Percentiles rank a stretch among this genome's conserved stretches.
phyloP scores from a whole-genome alignment of 345 rosid species.

The Eucalyptus globulus region DNA sequence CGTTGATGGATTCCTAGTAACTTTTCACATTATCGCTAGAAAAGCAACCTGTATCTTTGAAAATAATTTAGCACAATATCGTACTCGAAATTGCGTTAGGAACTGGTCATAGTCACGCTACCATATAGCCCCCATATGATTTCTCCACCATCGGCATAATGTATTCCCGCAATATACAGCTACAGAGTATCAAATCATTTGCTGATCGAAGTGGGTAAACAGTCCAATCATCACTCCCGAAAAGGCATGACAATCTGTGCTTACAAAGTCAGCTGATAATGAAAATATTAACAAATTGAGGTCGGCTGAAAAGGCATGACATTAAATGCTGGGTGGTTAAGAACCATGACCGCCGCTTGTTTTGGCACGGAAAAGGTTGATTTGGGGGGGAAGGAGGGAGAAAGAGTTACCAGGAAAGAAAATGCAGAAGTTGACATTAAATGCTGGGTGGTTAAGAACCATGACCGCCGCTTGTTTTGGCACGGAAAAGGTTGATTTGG shows the following conservation, averaged over 20 bases:
- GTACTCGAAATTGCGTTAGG: neutral
- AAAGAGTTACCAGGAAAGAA: neutral
- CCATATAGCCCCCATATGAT: neutral
- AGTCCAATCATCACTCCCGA: neutral
- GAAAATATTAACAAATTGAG: neutral
- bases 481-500: too few species aligned
- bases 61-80: neutral
- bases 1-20: neutral
- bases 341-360: neutral
- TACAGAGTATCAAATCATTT: neutral
- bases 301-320: neutral
- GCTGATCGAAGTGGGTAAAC: neutral
- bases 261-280: neutral
- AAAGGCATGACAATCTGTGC: neutral
- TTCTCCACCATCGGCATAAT: neutral
- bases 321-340: neutral
- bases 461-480: too few species aligned
- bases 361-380: neutral
- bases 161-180: neutral
- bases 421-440: neutral
- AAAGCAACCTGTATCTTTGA: neutral
- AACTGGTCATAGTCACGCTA: neutral
- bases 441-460: too few species aligned
- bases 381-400: accelerated
- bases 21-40: neutral